Conservation (phyloP, 2,329 filamentous ascomycete genomes). For the Monosporascus sp. region DNA sequence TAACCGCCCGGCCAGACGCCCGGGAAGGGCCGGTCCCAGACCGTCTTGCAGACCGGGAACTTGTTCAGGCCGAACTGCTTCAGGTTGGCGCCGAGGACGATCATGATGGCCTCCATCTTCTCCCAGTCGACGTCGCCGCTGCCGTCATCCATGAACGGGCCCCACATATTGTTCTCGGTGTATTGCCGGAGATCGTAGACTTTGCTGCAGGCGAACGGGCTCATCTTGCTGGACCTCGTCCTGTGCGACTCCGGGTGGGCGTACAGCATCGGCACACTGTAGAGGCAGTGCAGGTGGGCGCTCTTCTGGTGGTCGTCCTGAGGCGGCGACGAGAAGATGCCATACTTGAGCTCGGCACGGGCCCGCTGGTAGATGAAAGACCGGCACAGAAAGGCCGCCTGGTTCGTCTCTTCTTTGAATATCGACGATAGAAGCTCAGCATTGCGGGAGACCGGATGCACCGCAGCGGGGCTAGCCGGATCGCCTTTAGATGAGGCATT, state of each 20-base stretch:
- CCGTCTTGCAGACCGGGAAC: conserved; percentile 40
- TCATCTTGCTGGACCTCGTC: conserved; percentile 33
- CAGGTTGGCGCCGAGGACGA: conserved; percentile 62
- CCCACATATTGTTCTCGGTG: conserved; percentile 58
- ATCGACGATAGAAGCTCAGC: conserved; percentile 37
- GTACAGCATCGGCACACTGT: conserved; percentile 53
- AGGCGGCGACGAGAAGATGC: conserved; percentile 23
- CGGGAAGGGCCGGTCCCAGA: conserved; percentile 53
- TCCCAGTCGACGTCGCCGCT: conserved; percentile 68
- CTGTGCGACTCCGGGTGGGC: conserved; percentile 22
- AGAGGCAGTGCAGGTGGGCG: conserved; percentile 66
- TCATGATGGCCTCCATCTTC: conserved; percentile 69
- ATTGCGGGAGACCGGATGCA: conserved; percentile 42
- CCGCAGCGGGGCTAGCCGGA: conserved; percentile 25
- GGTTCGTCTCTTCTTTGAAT: conserved; percentile 44
- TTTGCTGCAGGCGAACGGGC: conserved; percentile 59
- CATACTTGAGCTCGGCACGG: conserved; percentile 29
- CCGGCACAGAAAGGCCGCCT: conserved; percentile 55
- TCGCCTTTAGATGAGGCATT: conserved; percentile 34
- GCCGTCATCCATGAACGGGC: conserved; percentile 64
- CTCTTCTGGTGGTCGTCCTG: conserved; percentile 53
- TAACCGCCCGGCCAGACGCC: conserved; percentile 51
- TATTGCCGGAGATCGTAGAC: conserved; percentile 73
- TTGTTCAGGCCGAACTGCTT: conserved; percentile 38
- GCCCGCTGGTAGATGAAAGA: conserved; percentile 60